Percentiles rank a stretch among this genome's conserved stretches.
phyloP scores from a whole-genome alignment of 73 alveolate genomes.

The Tetrahymena malaccensis region DNA sequence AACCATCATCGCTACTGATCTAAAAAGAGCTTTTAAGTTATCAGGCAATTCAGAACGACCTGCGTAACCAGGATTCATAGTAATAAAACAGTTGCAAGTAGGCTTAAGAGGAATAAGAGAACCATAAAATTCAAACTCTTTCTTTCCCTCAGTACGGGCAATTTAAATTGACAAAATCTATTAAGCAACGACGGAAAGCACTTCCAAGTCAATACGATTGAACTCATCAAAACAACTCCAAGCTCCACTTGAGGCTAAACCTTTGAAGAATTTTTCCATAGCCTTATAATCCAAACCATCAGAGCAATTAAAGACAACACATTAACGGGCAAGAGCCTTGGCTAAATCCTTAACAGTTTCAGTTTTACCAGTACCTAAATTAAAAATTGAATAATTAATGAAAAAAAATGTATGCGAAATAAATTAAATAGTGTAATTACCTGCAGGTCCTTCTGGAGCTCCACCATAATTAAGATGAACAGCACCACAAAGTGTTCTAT shows the following conservation, averaged over 20 bases:
- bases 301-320: constrained; percentile 95
- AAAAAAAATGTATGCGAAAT: not conserved
- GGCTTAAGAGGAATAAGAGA: constrained; percentile 77
- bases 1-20: constrained; percentile 98
- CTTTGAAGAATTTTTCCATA: constrained; percentile 99
- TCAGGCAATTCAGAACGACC: constrained; percentile 97
- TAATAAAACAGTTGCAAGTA: constrained; percentile 94
- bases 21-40: constrained; percentile 88
- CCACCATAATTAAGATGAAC: constrained; percentile 91
- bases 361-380: constrained; percentile 88
- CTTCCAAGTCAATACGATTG: constrained; percentile 98
- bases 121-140: constrained; percentile 87
- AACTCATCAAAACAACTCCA: constrained; percentile 99
- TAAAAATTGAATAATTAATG: not conserved
- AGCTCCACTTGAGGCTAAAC: constrained; percentile 98
- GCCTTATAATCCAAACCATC: constrained; percentile 95
- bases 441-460: constrained; percentile 98
- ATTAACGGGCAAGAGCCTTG: constrained; percentile 87
- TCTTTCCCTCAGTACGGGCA: constrained; percentile 79
- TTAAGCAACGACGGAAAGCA: constrained; percentile 83
- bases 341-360: constrained; percentile 99
- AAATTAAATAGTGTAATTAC: not conserved
- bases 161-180: constrained; percentile 70
- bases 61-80: constrained; percentile 98
- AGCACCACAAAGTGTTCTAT: constrained; percentile 93